Evolutionary conservation across 106 monocot species (phyloP), one percentile per base, ranked within the genome.

Genomic region (Dioscorea zingiberensis): DNA sequence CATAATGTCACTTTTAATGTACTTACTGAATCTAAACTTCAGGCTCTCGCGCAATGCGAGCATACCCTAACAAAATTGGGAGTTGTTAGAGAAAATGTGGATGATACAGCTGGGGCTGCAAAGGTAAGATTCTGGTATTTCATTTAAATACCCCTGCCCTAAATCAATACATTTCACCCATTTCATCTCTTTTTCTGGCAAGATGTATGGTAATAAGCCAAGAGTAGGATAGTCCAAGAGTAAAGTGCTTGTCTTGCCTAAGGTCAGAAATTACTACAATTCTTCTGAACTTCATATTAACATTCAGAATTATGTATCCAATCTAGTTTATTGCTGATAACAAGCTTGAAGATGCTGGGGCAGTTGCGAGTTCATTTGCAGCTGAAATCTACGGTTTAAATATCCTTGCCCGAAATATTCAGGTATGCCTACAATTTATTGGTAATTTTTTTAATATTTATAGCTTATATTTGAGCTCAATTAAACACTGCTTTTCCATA

Each of bases 21-120:
- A 2, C 44, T 47, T 54, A 13, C 28, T 44, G 62, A 27, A 23
- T 11, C 44, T 55, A 58, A 66, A 48, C 15, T 55, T 44, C 65
- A 97, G 92, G 97, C 92, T n/a, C 91, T 92, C 71, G 85, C 97
- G 21, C 97, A 97, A 64, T 97, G 97, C 71, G 97, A 97, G 63
- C 67, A 88, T 47, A 97, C 86, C 12, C 27, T 97, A 59, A 84
- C 88, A 32, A 82, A 77, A 30, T 66, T 91, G 68, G 83, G 81
- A 61, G 84, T 87, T 58, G 71, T 90, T 27, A 88, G 81, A 82
- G 97, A 97, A 86, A 76, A 88, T 77, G 92, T 88, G 13, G 88
- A 92, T 79, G 88, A 97, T 49, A 97, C 92, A 26, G 97, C 92
- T 38, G 88, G 92, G 61, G 97, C 92, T 76, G 97, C 97, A 46